These are phyloP conservation scores for Tillandsia fasciculata DNA, from an alignment of 176 grass and related monocot species.

Conservation along the genomic window DNA sequence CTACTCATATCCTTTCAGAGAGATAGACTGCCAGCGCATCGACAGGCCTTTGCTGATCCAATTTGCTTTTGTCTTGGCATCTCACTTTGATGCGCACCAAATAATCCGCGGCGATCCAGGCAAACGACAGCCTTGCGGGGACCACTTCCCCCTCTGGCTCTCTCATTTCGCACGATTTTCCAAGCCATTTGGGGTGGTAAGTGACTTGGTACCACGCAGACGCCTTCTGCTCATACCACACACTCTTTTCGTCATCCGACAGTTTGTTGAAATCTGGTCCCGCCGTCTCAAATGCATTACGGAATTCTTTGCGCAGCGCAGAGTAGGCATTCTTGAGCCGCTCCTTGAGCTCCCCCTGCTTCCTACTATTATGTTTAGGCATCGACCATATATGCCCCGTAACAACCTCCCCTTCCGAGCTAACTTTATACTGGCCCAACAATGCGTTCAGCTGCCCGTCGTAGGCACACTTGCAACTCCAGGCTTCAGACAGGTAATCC, in stretches of 20 bases:
- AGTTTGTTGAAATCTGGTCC: constrained; percentile 24
- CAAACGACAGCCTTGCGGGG: constrained; percentile 55
- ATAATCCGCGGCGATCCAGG: constrained; percentile 76
- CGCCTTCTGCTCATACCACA: constrained; percentile 49
- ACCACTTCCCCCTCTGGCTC: constrained; percentile 27
- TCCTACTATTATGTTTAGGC: constrained; percentile 54
- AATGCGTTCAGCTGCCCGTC: constrained; percentile 48
- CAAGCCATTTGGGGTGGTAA: constrained; percentile 60
- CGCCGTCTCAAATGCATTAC: constrained; percentile 40
- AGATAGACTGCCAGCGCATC: constrained; percentile 60
- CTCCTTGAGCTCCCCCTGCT: constrained; percentile 69
- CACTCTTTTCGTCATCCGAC: constrained; percentile 39
- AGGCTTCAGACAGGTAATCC: constrained; percentile 49
- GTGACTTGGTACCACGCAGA: constrained; percentile 94
- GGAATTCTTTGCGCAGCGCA: constrained; percentile 47
- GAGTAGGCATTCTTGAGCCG: constrained; percentile 62
- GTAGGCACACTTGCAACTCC: constrained; percentile 49
- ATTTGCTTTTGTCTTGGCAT: constrained; percentile 18
- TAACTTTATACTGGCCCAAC: constrained; percentile 54
- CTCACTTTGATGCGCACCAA: constrained; percentile 57
- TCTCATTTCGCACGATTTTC: constrained; percentile 32
- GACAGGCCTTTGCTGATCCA: constrained; percentile 33
- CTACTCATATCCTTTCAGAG: constrained; percentile 38
- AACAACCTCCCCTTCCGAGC: constrained; percentile 71
- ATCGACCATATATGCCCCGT: constrained; percentile 70